These are phyloP conservation scores for Calonectria pseudoturangicola DNA, from an alignment of 2,329 filamentous ascomycete genomes.

Conservation along the genomic window DNA sequence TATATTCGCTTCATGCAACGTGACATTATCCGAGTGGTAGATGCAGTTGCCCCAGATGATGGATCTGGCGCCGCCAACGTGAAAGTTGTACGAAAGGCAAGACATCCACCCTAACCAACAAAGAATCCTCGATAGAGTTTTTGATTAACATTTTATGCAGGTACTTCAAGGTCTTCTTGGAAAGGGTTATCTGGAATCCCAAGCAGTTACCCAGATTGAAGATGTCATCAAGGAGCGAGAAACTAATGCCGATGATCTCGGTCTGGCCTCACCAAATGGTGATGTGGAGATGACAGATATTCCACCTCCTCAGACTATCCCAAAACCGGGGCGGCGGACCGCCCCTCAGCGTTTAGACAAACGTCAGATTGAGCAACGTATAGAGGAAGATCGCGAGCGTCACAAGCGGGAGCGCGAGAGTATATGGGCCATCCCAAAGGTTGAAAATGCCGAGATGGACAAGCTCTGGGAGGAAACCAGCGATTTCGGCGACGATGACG, in stretches of 20 bases:
- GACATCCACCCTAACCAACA: slow-evolving; percentile 47
- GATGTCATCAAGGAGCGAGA: slow-evolving; percentile 89
- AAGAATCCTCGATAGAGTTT: background rate
- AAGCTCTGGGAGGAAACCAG: slow-evolving; percentile 92
- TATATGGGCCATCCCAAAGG: slow-evolving; percentile 89
- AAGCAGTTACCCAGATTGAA: slow-evolving; percentile 87
- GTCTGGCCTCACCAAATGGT: slow-evolving; percentile 70
- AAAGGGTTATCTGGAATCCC: slow-evolving; percentile 83
- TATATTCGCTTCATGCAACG: slow-evolving; percentile 97
- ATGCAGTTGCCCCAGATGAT: slow-evolving; percentile 91
- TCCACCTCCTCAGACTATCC: slow-evolving; percentile 64
- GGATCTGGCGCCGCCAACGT: slow-evolving; percentile 94
- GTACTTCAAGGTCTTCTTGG: slow-evolving; percentile 81
- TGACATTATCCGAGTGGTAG: slow-evolving; percentile 93
- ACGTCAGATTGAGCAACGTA: slow-evolving; percentile 93
- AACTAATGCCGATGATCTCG: slow-evolving; percentile 74
- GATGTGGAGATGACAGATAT: slow-evolving; percentile 64
- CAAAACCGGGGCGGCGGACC: slow-evolving; percentile 58
- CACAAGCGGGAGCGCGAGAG: slow-evolving; percentile 94
- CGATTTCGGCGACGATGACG: slow-evolving; percentile 91
- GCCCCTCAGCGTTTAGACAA: slow-evolving; percentile 78
- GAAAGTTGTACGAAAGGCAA: slow-evolving; percentile 89
- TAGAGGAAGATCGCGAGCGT: slow-evolving; percentile 96
- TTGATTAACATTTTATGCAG: slow-evolving; percentile 59
- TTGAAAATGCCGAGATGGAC: slow-evolving; percentile 81